Evolutionary conservation across 2,329 filamentous ascomycete species (phyloP), one percentile per base, ranked within the genome.

Genomic region (Verticillium klebahnii): DNA sequence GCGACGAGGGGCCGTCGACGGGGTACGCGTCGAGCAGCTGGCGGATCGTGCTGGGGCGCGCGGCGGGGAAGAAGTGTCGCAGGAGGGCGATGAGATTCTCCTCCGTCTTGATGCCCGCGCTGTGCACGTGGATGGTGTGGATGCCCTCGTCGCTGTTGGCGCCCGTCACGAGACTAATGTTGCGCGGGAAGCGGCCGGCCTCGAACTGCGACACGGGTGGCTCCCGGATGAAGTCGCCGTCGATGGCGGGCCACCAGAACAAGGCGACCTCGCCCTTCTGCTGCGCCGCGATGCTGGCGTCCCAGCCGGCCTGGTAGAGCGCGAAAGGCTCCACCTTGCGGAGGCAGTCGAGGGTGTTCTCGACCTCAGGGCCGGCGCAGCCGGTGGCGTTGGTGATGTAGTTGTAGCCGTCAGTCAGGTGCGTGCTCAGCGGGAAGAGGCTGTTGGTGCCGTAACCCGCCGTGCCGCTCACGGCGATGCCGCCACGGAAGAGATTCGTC

Each of bases 21-120:
- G 64, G 65, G 56, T 66, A 67, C 8, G 64, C 64, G 11, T 58
- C 39, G 25, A 68, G 32, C 19, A 67, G 39, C 25, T 60, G 19
- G 3, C 63, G 50, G 25, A 66, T 55, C 25, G 61, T 61, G 37
- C 40, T 60, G n/a, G 63, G 45, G 3, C 60, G 40, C 5, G 65
- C 66, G 14, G 17, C 17, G 39, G 56, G 59, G 34, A 64, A 64
- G n/a, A 54, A 31, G 25, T 19, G 8, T 14, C 34, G 56, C 34
- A 64, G 55, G 2, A 45, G 34, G 3, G 2, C 15, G 6, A 17
- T 50, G 40, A 61, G 25, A 11, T 66, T 36, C 8, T 57, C 57
- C 5, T 67, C 65, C 14, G 61, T 63, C 50, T 67, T 45, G 17
- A 39, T 11, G n/a, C 17, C n/a, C 2, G 61, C 25, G 6, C 19